Base-by-base conservation (phyloP, 2,329 filamentous ascomycete species). In the Aspergillus novofumigatus region DNA sequence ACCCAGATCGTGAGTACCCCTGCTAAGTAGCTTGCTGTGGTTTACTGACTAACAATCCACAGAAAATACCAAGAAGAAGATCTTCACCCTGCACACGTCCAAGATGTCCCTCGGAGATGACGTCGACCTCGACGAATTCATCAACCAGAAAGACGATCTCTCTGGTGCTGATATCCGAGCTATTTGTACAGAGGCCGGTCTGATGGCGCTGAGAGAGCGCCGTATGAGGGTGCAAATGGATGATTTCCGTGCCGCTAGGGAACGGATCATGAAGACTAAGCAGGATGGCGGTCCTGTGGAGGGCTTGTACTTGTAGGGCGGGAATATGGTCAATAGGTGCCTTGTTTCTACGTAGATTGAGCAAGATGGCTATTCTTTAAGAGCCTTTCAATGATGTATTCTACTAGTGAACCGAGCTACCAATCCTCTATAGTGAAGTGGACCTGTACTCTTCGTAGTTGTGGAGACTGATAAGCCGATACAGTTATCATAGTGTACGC, bases 201-300 rank as follows among this genome's bases (percentile, higher is more conserved):
- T 99, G 72, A 86, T 97, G 85, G 94, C 94, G 21, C 81, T 99
- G 62, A 86, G 94, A 66, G 94, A 99, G 80, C 85, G 94, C 63
- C 87, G 94, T 71, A 99, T 99, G 94, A 87, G 93, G 55, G 94
- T 99, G 57, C 93, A 97, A 77, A 99, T 99, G 94, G 91, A 92
- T 7, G 94, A 99, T 77, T 99, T 99, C 83, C 83, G 94, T 55
- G 83, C 91, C 56, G 94, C 94, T 25, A 85, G 93, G 67, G 94
- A 99, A 79, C 87, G 91, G 64, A 95, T 99, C 61, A 83, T 99
- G 75, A 95, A 96, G 81, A 99, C 95, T 51, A 99, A 99, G 87
- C 94, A 89, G 71, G 94, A 99, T 81, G 93, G 93, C 66, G 95
- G 97, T 79, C 94, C 95, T 0, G 67, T 73, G 51, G 94, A 99